Percentiles rank a stretch among this genome's conserved stretches.
phyloP scores from a whole-genome alignment of 148 eudicot genomes.

The Cornus kousa region DNA sequence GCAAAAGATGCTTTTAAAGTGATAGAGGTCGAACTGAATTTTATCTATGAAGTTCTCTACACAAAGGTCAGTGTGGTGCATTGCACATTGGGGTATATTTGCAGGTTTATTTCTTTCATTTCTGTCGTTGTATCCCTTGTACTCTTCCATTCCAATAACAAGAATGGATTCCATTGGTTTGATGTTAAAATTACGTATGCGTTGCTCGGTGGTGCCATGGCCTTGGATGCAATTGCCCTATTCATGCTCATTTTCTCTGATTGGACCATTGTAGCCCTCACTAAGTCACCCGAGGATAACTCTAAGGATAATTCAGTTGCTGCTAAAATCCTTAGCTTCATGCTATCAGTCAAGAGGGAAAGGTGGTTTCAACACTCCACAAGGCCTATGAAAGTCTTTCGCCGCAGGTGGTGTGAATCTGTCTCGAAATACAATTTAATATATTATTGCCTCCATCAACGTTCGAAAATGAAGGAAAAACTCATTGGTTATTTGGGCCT shows the following conservation, averaged over 20 bases:
- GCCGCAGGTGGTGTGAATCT: slow-evolving; percentile 33
- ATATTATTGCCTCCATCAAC: slow-evolving; percentile 24
- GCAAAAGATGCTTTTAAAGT: slow-evolving; percentile 41
- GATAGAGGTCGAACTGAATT: slow-evolving; percentile 50
- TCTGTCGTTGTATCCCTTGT: slow-evolving; percentile 15
- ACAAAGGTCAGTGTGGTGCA: slow-evolving; percentile 35
- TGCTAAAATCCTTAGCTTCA: neutral
- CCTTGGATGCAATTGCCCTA: slow-evolving; percentile 28
- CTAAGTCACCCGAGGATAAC: neutral
- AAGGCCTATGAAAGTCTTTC: slow-evolving; percentile 1
- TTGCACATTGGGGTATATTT: slow-evolving; percentile 6
- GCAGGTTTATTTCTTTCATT: slow-evolving; percentile 18
- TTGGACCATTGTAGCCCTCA: slow-evolving; percentile 23
- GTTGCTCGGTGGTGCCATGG: slow-evolving; percentile 32
- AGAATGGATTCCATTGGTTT: neutral
- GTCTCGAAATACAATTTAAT: slow-evolving; percentile 31
- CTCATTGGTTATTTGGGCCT: slow-evolving; percentile 14
- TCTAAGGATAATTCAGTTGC: neutral
- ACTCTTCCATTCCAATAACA: slow-evolving; percentile 17
- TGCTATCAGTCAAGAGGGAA: neutral
- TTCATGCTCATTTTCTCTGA: slow-evolving; percentile 36
- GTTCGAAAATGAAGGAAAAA: slow-evolving; percentile 2
- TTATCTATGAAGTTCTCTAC: slow-evolving; percentile 45
- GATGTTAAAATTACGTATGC: slow-evolving; percentile 31
- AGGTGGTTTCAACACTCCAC: neutral